Base-by-base conservation (phyloP, 306 rosid genomes). In the Morella rubra region DNA sequence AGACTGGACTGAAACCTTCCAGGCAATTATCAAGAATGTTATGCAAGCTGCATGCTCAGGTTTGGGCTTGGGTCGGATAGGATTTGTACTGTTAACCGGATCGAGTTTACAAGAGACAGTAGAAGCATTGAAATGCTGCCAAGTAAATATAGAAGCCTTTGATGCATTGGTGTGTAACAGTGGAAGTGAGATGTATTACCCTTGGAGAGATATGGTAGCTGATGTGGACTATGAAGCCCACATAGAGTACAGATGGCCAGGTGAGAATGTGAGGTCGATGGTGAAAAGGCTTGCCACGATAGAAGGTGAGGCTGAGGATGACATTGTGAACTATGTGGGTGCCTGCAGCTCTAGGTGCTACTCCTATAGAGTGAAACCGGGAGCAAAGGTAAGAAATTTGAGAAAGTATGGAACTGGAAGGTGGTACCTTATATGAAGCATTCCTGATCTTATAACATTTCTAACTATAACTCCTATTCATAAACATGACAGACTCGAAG, bases 181-280 rank as follows among this genome's bases (percentile, higher is more conserved):
- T 77, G 97, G 97, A 73, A 87, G 93, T 83, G 97, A 92, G 76
- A 81, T 92, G 83, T 92, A 88, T 69, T 91, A 88, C 73, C 93
- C 97, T 15, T 90, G 96, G 93, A 83, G 84, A 67, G 96, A 88
- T 78, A 72, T 83, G 80, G 82, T 83, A 73, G 84, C 84, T 24
- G 97, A 90, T 78, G 82, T 75, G 45, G 93, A 92, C 78, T 92
- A 90, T 76, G 93, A 84, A 84, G 86, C 87, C 1, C 97, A 90
- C 44, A 80, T 92, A 0, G 90, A 88, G 78, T 85, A 87, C 75
- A 76, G 87, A 76, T 92, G 97, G 97, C 91, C 91, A 3, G 90
- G 93, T 15, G 97, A 90, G 73, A 88, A 87, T 78, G 84, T 90
- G 77, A 86, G 91, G 76, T 82, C 95, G 45, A 69, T 80, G 79